phyloP scores from a whole-genome alignment of 2,329 filamentous ascomycete species.

The Cylindrodendrum hubeiense region DNA sequence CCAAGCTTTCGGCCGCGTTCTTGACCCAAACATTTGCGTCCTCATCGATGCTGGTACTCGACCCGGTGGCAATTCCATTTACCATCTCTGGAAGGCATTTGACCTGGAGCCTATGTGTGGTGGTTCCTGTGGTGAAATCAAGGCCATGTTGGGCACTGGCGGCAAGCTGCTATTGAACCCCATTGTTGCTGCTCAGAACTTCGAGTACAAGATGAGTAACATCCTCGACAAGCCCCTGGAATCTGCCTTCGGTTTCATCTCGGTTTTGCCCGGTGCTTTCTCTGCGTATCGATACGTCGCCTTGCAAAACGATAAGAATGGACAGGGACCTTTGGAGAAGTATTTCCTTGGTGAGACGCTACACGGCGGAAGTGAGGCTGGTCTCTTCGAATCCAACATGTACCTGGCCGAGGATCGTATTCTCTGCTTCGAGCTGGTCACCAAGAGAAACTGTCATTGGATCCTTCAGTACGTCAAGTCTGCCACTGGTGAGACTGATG shows the following conservation, averaged over 20 bases:
- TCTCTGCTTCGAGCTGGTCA: conserved; percentile 97
- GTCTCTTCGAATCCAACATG: conserved; percentile 99
- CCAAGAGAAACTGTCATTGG: conserved; percentile 98
- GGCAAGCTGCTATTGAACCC: conserved; percentile 94
- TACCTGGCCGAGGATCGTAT: conserved; percentile 99
- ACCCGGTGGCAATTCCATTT: conserved; percentile 93
- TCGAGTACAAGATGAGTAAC: conserved; percentile 99
- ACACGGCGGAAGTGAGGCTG: conserved; percentile 89
- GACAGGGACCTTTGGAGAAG: conserved; percentile 91
- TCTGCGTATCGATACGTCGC: conserved; percentile 98
- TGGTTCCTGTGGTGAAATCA: conserved; percentile 98
- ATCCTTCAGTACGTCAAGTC: conserved; percentile 99
- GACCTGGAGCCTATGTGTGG: conserved; percentile 98
- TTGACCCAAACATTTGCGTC: conserved; percentile 97
- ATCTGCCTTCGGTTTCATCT: conserved; percentile 97
- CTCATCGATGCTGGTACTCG: conserved; percentile 96
- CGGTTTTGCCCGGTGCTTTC: conserved; percentile 95
- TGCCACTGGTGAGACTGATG: conserved; percentile 95
- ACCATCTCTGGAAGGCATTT: conserved; percentile 98
- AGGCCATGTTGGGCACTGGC: conserved; percentile 89
- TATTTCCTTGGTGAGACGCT: conserved; percentile 98
- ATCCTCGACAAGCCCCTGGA: conserved; percentile 98
- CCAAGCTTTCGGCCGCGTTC: conserved; percentile 90
- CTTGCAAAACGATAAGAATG: conserved; percentile 96
- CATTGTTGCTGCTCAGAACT: conserved; percentile 95